Conservation (phyloP, 306 rosid genomes). For the Fragaria ananassa region DNA sequence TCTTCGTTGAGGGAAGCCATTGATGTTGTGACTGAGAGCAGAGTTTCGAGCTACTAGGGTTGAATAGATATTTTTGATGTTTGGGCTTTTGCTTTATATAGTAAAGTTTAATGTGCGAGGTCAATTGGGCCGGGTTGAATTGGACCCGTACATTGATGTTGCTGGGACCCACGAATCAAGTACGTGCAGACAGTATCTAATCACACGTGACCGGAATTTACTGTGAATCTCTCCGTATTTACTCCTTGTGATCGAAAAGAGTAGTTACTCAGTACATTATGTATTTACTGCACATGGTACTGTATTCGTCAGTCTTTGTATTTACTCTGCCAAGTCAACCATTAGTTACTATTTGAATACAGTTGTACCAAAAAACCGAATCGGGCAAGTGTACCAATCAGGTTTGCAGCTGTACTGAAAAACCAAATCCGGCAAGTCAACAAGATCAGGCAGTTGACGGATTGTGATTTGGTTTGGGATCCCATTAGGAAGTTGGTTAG, state of each 20-base stretch:
- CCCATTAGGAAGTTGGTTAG: too few relatives aligned
- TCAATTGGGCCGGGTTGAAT: constrained; percentile 10
- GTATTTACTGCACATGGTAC: neutral
- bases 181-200: neutral
- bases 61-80: constrained; percentile 1
- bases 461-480: too few relatives aligned
- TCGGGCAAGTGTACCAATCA: neutral
- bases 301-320: neutral
- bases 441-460: neutral
- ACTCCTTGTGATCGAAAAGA: neutral
- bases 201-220: neutral
- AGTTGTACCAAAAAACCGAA: neutral
- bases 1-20: constrained; percentile 78
- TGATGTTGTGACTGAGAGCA: neutral
- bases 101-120: neutral
- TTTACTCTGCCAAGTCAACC: neutral
- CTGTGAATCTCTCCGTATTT: neutral
- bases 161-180: constrained; percentile 3
- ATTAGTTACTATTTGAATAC: neutral
- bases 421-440: too few relatives aligned
- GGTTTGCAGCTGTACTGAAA: too few relatives aligned
- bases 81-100: constrained; percentile 10
- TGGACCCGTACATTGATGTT: neutral
- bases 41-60: constrained; percentile 36
- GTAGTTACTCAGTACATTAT: neutral